These are phyloP conservation scores for Crepidotus variabilis DNA, from an alignment of 768 basidiomycete species.

Conservation along the genomic window DNA sequence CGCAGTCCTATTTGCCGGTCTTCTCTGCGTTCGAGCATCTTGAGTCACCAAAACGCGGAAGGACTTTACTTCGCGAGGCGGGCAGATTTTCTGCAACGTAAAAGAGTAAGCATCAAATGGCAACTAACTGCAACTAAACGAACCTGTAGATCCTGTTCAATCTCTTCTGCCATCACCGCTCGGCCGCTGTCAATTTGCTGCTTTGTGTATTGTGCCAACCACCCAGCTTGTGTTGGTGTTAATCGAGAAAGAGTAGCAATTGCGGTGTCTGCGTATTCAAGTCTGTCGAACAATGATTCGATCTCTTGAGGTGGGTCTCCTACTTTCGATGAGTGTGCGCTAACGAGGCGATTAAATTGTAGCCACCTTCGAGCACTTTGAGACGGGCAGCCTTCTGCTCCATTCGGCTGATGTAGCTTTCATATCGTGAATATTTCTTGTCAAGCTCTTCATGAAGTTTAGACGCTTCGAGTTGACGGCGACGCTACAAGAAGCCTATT, in stretches of 20 bases:
- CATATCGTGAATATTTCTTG: slow-evolving; percentile 47
- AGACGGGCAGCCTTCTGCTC: slow-evolving; percentile 54
- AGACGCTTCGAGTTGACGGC: slow-evolving; percentile 53
- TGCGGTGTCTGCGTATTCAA: slow-evolving; percentile 55
- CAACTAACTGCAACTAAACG: slow-evolving; percentile 15
- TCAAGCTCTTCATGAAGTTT: slow-evolving; percentile 57
- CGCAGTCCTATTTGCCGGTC: slow-evolving; percentile 54
- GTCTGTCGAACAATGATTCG: slow-evolving; percentile 56
- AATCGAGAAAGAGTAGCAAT: slow-evolving; percentile 38
- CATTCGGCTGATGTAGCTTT: slow-evolving; percentile 63
- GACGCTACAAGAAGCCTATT: slow-evolving; percentile 35
- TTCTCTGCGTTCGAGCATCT: slow-evolving; percentile 54
- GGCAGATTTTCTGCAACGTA: slow-evolving; percentile 48
- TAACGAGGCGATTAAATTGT: slow-evolving; percentile 7
- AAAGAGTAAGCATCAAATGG: not conserved
- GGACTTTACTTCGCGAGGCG: slow-evolving; percentile 67
- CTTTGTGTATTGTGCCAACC: slow-evolving; percentile 53
- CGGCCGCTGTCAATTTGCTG: slow-evolving; percentile 45
- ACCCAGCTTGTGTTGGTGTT: slow-evolving; percentile 49
- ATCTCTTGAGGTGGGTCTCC: slow-evolving; percentile 44
- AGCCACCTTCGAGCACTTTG: slow-evolving; percentile 34
- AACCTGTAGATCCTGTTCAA: slow-evolving; percentile 75
- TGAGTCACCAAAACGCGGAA: slow-evolving; percentile 72
- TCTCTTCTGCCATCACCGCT: slow-evolving; percentile 50
- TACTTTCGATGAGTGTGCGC: slow-evolving; percentile 10